Conservation (phyloP, 106 monocot genomes). For the Ottelia alismoides region DNA sequence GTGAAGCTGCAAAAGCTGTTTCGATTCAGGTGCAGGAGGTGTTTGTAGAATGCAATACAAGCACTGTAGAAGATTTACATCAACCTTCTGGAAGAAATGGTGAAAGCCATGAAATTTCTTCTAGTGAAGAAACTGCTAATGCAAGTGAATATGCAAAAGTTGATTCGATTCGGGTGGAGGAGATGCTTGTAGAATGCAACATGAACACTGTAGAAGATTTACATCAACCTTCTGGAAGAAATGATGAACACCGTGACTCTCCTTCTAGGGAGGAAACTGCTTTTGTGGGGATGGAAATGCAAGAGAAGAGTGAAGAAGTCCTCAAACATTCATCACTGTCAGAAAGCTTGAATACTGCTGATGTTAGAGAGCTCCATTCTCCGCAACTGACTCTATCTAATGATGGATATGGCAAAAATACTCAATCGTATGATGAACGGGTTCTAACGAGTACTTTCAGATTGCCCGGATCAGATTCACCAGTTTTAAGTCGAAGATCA, state of each 20-base stretch:
- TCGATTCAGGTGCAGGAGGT: not conserved
- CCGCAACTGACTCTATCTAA: no score
- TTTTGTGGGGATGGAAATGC: not conserved
- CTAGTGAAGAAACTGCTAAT: not conserved
- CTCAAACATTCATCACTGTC: slow-evolving; percentile 6
- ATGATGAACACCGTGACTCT: not conserved
- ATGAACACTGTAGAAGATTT: slow-evolving; percentile 5
- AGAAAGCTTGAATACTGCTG: slow-evolving; percentile 1
- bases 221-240: not conserved
- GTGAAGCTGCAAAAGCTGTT: slow-evolving; percentile 1
- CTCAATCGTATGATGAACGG: no score
- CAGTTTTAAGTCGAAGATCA: slow-evolving; percentile 12
- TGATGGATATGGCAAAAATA: no score
- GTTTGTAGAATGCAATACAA: not conserved
- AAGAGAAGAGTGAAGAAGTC: slow-evolving; percentile 6
- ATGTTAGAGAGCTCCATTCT: no score
- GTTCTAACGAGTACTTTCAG: no score
- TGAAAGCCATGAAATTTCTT: not conserved
- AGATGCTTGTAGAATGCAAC: not conserved
- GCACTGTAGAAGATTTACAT: slow-evolving; percentile 4
- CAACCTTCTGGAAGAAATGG: not conserved
- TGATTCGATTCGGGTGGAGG: not conserved
- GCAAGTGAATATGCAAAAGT: not conserved
- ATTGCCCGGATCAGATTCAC: slow-evolving; percentile 15
- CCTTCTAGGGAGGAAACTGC: not conserved